Conservation (phyloP, 352 stramenopile genomes). For the Pythium apleroticum region DNA sequence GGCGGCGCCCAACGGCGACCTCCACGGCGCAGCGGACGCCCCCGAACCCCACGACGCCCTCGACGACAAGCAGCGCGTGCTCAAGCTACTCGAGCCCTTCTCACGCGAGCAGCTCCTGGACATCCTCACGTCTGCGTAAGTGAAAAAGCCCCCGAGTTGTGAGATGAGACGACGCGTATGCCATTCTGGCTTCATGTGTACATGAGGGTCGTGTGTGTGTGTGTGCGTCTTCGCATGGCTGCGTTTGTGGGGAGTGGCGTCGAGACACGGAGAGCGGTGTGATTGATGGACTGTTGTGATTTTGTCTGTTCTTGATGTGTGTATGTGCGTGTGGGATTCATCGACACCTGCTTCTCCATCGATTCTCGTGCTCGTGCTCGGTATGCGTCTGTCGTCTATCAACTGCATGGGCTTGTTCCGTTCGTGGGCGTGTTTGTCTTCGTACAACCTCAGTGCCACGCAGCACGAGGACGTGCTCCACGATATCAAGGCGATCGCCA, state of each 20-base stretch:
- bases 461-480: conserved; percentile 59
- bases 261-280: conserved; percentile 1
- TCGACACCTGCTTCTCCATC: conserved; percentile 6
- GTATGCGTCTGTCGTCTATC: conserved; percentile 11
- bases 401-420: not conserved
- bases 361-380: conserved; percentile 2
- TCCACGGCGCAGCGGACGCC: not conserved
- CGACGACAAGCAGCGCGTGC: conserved; percentile 24
- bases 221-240: not conserved
- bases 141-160: not conserved
- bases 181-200: not conserved
- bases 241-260: not conserved
- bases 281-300: conserved; percentile 17
- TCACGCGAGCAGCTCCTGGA: conserved; percentile 61
- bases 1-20: conserved; percentile 10
- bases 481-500: conserved; percentile 59
- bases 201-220: not conserved
- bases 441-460: conserved; percentile 37
- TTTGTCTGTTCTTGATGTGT: conserved; percentile 18
- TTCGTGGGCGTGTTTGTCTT: conserved; percentile 2
- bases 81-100: conserved; percentile 51
- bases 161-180: not conserved
- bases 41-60: conserved; percentile 2
- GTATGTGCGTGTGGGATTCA: conserved; percentile 13
- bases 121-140: conserved; percentile 70